Evolutionary conservation across 1,284 basidiomycete genomes (phyloP).

Genomic region (Phlebopus sp.): DNA sequence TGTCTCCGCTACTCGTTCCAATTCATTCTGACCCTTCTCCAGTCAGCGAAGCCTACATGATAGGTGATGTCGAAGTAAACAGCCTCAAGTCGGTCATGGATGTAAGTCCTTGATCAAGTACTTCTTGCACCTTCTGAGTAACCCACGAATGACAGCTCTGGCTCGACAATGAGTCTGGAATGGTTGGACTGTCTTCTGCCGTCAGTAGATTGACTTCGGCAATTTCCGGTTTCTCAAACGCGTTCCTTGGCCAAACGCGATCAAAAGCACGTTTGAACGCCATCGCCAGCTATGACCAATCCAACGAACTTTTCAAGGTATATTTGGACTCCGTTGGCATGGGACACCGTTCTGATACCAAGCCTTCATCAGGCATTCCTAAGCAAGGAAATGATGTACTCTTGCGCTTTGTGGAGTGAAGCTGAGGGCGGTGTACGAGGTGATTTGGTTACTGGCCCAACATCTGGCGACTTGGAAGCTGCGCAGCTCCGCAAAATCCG

Average conservation of each 20-base stretch:
- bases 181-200: conserved; percentile 65
- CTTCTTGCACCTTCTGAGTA: conserved; percentile 8
- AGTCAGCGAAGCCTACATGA: conserved; percentile 91
- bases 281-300: conserved; percentile 88
- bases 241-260: conserved; percentile 77
- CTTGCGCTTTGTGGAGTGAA: conserved; percentile 77
- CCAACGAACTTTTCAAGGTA: conserved; percentile 77
- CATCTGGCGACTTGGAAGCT: conserved; percentile 68
- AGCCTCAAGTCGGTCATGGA: conserved; percentile 76
- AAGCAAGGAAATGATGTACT: conserved; percentile 91
- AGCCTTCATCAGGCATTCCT: conserved; percentile 63
- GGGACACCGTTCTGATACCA: conserved; percentile 28
- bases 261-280: conserved; percentile 80
- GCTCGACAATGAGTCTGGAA: conserved; percentile 76
- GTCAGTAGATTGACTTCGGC: conserved; percentile 65
- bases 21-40: conserved; percentile 19
- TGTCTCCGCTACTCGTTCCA: conserved; percentile 9
- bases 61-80: conserved; percentile 73
- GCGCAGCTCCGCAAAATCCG: conserved; percentile 82
- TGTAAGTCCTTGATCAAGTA: conserved; percentile 45
- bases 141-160: conserved; percentile 55
- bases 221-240: conserved; percentile 72
- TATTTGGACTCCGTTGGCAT: conserved; percentile 6
- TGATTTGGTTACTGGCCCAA: conserved; percentile 51
- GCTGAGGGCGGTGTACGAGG: conserved; percentile 71